Conservation (phyloP, 495 filamentous ascomycete species). For the Aspergillus sclerotioniger region DNA sequence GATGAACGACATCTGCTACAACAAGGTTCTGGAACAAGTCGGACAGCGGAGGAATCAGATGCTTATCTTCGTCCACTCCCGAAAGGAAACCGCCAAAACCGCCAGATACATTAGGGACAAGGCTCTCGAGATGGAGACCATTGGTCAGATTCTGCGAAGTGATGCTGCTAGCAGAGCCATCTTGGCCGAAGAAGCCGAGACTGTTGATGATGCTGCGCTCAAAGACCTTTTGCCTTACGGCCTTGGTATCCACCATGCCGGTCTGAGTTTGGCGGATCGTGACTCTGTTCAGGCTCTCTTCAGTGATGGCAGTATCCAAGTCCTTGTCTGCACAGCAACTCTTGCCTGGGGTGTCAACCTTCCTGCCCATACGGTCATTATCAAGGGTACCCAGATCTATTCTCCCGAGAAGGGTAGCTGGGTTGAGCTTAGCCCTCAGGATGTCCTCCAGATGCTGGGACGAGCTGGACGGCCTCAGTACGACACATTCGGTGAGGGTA, state of each 20-base stretch:
- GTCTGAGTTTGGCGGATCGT: slow-evolving; percentile 89
- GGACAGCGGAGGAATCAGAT: slow-evolving; percentile 89
- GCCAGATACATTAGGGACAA: slow-evolving; percentile 95
- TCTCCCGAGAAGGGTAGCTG: slow-evolving; percentile 98
- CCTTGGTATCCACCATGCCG: slow-evolving; percentile 97
- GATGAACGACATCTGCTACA: slow-evolving; percentile 99
- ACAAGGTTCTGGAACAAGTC: slow-evolving; percentile 95
- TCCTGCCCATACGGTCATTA: slow-evolving; percentile 92
- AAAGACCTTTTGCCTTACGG: slow-evolving; percentile 96
- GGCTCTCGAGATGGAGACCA: slow-evolving; percentile 91
- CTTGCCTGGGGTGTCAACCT: slow-evolving; percentile 96
- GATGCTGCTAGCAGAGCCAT: slow-evolving; percentile 92
- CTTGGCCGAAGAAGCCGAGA: slow-evolving; percentile 77
- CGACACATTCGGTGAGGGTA: slow-evolving; percentile 96
- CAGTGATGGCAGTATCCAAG: slow-evolving; percentile 83
- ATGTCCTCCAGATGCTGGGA: slow-evolving; percentile 98
- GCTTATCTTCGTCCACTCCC: slow-evolving; percentile 97
- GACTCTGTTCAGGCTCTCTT: slow-evolving; percentile 95
- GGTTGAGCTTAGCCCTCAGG: slow-evolving; percentile 96
- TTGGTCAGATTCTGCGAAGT: slow-evolving; percentile 89
- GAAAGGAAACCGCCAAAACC: slow-evolving; percentile 97
- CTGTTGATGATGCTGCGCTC: slow-evolving; percentile 79
- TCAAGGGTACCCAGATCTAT: slow-evolving; percentile 96
- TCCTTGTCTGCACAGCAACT: slow-evolving; percentile 95
- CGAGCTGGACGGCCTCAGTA: slow-evolving; percentile 95